These are phyloP conservation scores for Amaranthus tricolor DNA, from an alignment of 179 eudicot genomes.

Conservation along the genomic window DNA sequence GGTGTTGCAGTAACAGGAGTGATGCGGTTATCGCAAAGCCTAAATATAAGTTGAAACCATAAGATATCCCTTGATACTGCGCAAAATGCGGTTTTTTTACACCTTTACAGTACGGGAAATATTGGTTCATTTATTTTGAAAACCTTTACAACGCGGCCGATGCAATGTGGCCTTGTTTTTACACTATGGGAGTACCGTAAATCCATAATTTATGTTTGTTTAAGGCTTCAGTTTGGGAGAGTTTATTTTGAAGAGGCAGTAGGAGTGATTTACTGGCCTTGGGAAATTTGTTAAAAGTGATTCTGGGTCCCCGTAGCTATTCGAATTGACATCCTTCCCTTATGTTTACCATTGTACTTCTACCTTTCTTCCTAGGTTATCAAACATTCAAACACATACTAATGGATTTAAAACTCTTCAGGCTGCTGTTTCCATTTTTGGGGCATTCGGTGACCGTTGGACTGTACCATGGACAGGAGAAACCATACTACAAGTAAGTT, in stretches of 20 bases:
- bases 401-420: constrained; percentile 31
- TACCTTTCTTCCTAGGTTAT: background rate
- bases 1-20: too few relatives aligned
- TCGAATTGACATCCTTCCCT: background rate
- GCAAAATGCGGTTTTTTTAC: too few relatives aligned
- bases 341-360: too few relatives aligned
- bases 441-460: constrained; percentile 63
- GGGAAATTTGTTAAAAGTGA: background rate
- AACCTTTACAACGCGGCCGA: too few relatives aligned
- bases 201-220: too few relatives aligned
- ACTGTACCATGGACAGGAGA: constrained; percentile 84
- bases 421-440: constrained; percentile 49
- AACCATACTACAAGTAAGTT: constrained; percentile 64
- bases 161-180: too few relatives aligned
- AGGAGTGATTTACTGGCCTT: background rate
- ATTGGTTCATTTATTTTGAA: too few relatives aligned
- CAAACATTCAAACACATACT: constrained; percentile 7
- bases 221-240: background rate
- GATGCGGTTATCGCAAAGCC: too few relatives aligned
- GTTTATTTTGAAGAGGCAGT: background rate
- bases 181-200: too few relatives aligned
- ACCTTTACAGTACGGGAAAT: too few relatives aligned
- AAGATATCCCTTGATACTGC: too few relatives aligned
- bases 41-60: too few relatives aligned
- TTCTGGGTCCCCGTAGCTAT: background rate